phyloP scores from a whole-genome alignment of 1,139 yeast genomes.

The Hansenula lynferdii region DNA sequence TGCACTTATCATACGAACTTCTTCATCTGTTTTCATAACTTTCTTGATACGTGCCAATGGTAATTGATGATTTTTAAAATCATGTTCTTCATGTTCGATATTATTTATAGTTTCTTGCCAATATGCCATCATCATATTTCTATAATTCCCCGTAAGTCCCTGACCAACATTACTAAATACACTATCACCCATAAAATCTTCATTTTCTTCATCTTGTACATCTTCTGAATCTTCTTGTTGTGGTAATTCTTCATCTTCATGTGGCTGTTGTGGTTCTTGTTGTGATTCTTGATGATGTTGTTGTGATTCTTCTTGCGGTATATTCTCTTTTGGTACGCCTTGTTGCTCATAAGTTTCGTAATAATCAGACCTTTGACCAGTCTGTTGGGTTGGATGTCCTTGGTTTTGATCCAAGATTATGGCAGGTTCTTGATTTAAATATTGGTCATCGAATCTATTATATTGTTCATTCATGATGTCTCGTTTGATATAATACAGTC shows the following conservation, averaged over 20 bases:
- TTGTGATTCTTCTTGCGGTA: constrained; percentile 3
- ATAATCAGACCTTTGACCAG: not conserved
- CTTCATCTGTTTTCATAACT: constrained; percentile 98
- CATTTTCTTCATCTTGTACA: constrained; percentile 24
- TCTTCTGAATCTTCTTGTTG: constrained; percentile 7
- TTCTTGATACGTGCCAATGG: constrained; percentile 90
- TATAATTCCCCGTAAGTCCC: constrained; percentile 77
- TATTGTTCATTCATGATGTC: constrained; percentile 4
- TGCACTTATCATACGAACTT: constrained; percentile 94
- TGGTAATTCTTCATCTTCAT: not conserved
- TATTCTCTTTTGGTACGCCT: not conserved
- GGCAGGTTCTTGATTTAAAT: constrained; percentile 3
- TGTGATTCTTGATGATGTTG: constrained; percentile 1
- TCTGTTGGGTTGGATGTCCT: too few species aligned
- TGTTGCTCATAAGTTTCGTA: constrained; percentile 3
- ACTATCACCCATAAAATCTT: constrained; percentile 44
- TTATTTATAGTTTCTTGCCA: constrained; percentile 96
- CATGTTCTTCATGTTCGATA: constrained; percentile 85
- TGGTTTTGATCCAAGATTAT: constrained; percentile 5
- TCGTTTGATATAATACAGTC: not conserved
- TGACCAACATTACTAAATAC: constrained; percentile 93
- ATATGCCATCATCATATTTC: constrained; percentile 88
- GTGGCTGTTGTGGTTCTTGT: constrained; percentile 2
- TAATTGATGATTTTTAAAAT: constrained; percentile 88
- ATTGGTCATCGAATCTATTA: constrained; percentile 1